These are phyloP conservation scores for Achaetomium macrosporum DNA, from an alignment of 2,329 filamentous ascomycete species.

Conservation along the genomic window DNA sequence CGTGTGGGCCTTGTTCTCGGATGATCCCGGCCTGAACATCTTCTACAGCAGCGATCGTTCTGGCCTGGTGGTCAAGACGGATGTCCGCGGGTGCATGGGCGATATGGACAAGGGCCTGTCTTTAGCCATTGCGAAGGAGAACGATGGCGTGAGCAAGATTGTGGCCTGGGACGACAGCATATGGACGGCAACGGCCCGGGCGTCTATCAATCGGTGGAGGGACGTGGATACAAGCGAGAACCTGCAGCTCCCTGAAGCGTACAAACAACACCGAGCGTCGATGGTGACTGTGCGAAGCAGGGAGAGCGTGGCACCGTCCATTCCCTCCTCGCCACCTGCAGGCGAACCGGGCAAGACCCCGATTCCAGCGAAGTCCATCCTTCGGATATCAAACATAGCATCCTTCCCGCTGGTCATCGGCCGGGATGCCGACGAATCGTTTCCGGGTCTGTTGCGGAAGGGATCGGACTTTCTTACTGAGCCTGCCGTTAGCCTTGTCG, in stretches of 20 bases:
- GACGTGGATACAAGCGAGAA: slow-evolving; percentile 75
- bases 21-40: slow-evolving; percentile 74
- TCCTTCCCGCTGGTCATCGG: slow-evolving; percentile 59
- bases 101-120: slow-evolving; percentile 85
- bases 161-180: slow-evolving; percentile 68
- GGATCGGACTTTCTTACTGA: slow-evolving; percentile 51
- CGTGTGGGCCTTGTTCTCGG: slow-evolving; percentile 91
- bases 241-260: slow-evolving; percentile 57
- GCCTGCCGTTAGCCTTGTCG: slow-evolving; percentile 41
- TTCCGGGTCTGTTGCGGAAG: slow-evolving; percentile 45
- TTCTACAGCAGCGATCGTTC: slow-evolving; percentile 95
- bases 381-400: slow-evolving; percentile 80
- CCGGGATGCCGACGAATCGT: slow-evolving; percentile 41
- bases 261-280: slow-evolving; percentile 44
- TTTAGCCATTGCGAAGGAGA: slow-evolving; percentile 85
- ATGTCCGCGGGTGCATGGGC: slow-evolving; percentile 65
- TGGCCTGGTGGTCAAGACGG: slow-evolving; percentile 92
- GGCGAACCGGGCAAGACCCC: slow-evolving; percentile 45
- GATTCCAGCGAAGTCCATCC: slow-evolving; percentile 70
- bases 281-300: slow-evolving; percentile 34
- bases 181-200: slow-evolving; percentile 86
- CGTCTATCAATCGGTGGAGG: slow-evolving; percentile 86
- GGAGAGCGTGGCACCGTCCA: slow-evolving; percentile 17
- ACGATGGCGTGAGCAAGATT: slow-evolving; percentile 69
- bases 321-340: slow-evolving; percentile 19